Base-by-base conservation (phyloP, 140 eudicot genomes). In the Senecio squalidus region DNA sequence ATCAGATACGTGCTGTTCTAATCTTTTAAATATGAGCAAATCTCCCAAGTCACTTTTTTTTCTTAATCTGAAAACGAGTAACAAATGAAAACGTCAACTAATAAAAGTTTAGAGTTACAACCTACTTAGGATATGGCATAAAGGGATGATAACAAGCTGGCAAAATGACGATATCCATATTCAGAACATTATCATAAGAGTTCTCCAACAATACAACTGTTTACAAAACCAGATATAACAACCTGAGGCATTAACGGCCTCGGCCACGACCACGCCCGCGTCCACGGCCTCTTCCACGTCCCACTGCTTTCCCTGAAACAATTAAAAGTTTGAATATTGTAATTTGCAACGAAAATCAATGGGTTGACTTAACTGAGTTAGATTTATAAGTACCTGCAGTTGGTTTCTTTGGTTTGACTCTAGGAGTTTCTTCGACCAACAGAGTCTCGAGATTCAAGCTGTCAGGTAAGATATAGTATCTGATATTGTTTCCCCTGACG, bases 341-440 rank as follows among this genome's bases (percentile, higher is more conserved):
- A n/a, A n/a, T n/a, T n/a, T n/a, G n/a, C n/a, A n/a, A n/a, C n/a
- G n/a, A n/a, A n/a, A n/a, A n/a, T n/a, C n/a, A n/a, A n/a, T n/a
- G n/a, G n/a, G n/a, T n/a, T n/a, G n/a, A n/a, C n/a, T n/a, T n/a
- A n/a, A n/a, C n/a, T n/a, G n/a, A n/a, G n/a, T n/a, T n/a, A n/a
- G n/a, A n/a, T n/a, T n/a, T n/a, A n/a, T n/a, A n/a, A n/a, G n/a
- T 84, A 88, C 96, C 96, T 55, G 96, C 83, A 68, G 88, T 79
- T 62, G 95, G 88, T 83, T 88, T 88, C 78, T 88, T 88, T 29
- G 96, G 95, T 76, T 88, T 88, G 76, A 88, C 82, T 41, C 88
- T 78, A 17, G 96, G 95, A 5, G 95, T 88, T 66, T 88, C 96
- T 70, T 88, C 95, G 18, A 88, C 94, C 38, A 88, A 66, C 59